Percentiles rank a stretch among this genome's conserved stretches.
Conservation (phyloP, 108 stramenopile species). For the Stephanodiscus triporus region DNA sequence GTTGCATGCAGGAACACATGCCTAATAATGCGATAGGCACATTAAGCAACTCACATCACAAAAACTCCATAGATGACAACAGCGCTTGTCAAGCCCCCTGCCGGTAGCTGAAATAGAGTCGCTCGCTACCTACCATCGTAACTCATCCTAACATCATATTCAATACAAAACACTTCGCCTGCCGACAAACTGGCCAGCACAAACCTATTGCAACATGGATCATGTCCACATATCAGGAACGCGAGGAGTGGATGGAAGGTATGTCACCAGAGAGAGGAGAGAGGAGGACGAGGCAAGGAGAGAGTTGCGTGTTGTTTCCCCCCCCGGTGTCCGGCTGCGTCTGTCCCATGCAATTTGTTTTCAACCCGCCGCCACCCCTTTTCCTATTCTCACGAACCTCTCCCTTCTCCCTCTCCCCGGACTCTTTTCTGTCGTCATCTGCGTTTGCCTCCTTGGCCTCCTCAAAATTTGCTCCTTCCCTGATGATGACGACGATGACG, state of each 20-base stretch:
- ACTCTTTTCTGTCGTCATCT: background rate
- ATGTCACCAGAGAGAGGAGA: background rate
- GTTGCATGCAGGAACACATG: too few species aligned
- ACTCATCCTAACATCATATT: too few species aligned
- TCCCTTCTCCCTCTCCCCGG: background rate
- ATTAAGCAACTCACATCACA: too few species aligned
- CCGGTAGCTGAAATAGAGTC: too few species aligned
- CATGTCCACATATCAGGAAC: conserved; percentile 36
- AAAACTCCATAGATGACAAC: too few species aligned
- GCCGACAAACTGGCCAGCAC: conserved; percentile 17
- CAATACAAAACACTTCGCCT: too few species aligned
- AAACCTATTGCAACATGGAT: conserved; percentile 51
- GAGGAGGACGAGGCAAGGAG: background rate
- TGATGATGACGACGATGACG: conserved; percentile 14
- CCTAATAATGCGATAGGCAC: too few species aligned
- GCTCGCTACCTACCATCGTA: too few species aligned
- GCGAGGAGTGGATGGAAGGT: conserved; percentile 34
- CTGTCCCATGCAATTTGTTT: background rate
- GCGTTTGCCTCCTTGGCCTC: conserved; percentile 27
- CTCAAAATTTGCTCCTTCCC: background rate
- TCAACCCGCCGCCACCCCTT: background rate
- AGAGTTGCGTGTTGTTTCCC: background rate
- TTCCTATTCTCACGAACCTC: background rate
- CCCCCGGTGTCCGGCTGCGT: background rate
- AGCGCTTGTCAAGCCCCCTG: too few species aligned